Conservation (phyloP, 2,329 filamentous ascomycete species). For the Colletotrichum sp. region DNA sequence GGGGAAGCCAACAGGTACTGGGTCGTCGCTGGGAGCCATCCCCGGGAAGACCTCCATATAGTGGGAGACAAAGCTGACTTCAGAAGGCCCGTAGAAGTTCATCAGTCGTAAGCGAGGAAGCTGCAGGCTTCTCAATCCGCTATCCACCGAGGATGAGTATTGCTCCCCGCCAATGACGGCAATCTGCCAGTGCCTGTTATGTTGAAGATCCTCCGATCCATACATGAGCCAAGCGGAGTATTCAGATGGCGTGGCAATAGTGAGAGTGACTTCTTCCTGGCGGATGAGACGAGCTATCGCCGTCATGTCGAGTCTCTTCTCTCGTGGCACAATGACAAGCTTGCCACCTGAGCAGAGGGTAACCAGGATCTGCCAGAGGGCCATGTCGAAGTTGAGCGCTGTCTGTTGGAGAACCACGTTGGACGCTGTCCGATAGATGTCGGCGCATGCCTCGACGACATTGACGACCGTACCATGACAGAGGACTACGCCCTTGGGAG, state of each 20-base stretch:
- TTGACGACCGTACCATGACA: constrained; percentile 33
- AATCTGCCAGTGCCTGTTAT: constrained; percentile 21
- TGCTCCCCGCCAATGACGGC: constrained; percentile 26
- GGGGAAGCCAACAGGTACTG: constrained; percentile 18
- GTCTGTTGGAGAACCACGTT: constrained; percentile 43
- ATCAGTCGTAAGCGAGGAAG: constrained; percentile 2
- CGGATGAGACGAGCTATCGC: constrained; percentile 39
- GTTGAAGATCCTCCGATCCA: constrained; percentile 15
- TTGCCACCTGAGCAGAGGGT: constrained; percentile 39
- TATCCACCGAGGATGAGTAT: neutral
- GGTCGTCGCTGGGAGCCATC: constrained; percentile 13
- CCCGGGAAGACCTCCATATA: constrained; percentile 21
- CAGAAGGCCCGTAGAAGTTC: constrained; percentile 36
- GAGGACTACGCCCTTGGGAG: constrained; percentile 46
- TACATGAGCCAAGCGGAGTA: constrained; percentile 34
- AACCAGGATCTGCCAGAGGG: constrained; percentile 39
- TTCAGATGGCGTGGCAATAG: constrained; percentile 45
- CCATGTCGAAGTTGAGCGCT: constrained; percentile 46
- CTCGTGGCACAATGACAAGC: constrained; percentile 36
- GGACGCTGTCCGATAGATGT: constrained; percentile 21
- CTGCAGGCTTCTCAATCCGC: constrained; percentile 1
- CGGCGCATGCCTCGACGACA: constrained; percentile 20
- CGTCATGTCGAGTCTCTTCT: constrained; percentile 34
- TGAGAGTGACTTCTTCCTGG: constrained; percentile 39
- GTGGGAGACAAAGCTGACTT: constrained; percentile 21